These are phyloP conservation scores for Pythium biforme DNA, from an alignment of 352 stramenopile species.

Conservation along the genomic window DNA sequence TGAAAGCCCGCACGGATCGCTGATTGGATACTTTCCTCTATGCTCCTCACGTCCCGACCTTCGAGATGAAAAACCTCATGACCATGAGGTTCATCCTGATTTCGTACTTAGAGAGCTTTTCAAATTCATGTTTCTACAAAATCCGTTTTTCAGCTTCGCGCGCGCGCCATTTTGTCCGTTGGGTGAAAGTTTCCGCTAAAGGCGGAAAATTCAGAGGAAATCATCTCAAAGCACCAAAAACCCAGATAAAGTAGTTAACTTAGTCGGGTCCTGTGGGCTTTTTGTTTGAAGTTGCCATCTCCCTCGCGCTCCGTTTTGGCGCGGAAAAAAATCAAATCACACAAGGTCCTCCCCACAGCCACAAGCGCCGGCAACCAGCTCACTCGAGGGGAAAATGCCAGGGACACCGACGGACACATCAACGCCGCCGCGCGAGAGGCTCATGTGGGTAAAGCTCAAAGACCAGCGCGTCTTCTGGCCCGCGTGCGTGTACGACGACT, in stretches of 20 bases:
- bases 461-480: constrained; percentile 67
- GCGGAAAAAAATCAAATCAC: constrained; percentile 11
- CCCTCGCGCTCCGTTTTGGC: neutral
- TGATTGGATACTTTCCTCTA: constrained; percentile 15
- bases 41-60: neutral
- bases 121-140: neutral
- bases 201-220: neutral
- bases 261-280: neutral
- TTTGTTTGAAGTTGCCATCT: constrained; percentile 13
- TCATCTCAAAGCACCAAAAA: neutral
- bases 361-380: neutral
- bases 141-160: constrained; percentile 9
- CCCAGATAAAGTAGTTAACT: constrained; percentile 16
- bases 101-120: constrained; percentile 7
- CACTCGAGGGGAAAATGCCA: neutral
- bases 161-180: neutral
- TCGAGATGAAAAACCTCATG: constrained; percentile 10
- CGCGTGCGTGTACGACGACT: constrained; percentile 61
- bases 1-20: constrained; percentile 8
- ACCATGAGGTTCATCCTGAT: neutral
- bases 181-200: neutral
- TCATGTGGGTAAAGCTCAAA: constrained; percentile 57
- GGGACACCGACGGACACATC: neutral
- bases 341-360: neutral
- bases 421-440: constrained; percentile 4